Evolutionary conservation across 2,329 filamentous ascomycete species (phyloP), one percentile per base, ranked within the genome.

Genomic region (Stemphylium lycopersici): DNA sequence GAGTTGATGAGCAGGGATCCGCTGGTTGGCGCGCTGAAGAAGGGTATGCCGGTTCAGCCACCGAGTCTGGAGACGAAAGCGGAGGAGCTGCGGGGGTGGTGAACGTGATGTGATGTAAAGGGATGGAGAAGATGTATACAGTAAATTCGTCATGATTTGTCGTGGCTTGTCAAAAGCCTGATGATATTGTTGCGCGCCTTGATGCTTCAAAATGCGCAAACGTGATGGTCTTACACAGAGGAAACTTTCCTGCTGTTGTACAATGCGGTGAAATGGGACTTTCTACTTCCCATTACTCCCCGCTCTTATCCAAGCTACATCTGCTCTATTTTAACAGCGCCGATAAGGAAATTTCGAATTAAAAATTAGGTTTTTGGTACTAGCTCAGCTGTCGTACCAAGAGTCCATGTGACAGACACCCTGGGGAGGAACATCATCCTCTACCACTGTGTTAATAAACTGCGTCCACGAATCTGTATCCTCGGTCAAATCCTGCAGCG

Each of bases 11-110:
- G 54, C 5, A 62, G 55, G 6, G 70, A 75, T 57, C 65, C 66
- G 29, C 34, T 74, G 47, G 59, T 73, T 0, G 56, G 53, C 1
- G 69, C 66, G n/a, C 32, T 75, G 56, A 70, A 67, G 39, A 63
- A 53, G 20, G 71, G 71, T 2, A 70, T 71, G 69, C 66, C 66
- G 7, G 56, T 68, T 13, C 66, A 66, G 61, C 67, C 70, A 13
- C 65, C 66, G 13, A 66, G 59, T 45, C 53, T 74, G 43, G 62
- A 66, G 53, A 72, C 65, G 1, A 59, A 43, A 1, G 67, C 46
- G 1, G 56, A 66, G 31, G 68, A 62, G 13, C 52, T 72, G 55
- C 61, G 56, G 10, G 70, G 70, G 4, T 72, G 69, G 70, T 70
- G 20, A 55, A 15, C 11, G 6, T 2, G 3, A 5, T 6, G 13